Percentiles rank a stretch among this genome's conserved stretches.
These are phyloP conservation scores for Xylaria castorea DNA, from an alignment of 495 filamentous ascomycete genomes.

Conservation along the genomic window DNA sequence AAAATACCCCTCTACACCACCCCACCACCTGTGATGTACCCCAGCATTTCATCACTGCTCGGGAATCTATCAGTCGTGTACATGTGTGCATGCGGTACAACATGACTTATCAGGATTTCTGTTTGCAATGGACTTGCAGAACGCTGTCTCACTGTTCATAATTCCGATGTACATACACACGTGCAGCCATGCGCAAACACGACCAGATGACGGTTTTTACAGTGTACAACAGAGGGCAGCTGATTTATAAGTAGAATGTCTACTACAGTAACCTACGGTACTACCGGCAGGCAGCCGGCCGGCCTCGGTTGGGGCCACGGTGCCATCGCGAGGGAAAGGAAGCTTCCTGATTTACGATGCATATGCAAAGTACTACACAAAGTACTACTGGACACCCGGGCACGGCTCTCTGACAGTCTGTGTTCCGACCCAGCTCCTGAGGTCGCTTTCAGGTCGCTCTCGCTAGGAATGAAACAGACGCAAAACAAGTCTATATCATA, in stretches of 20 bases:
- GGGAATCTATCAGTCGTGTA: not conserved
- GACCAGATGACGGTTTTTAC: not conserved
- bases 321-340: not conserved
- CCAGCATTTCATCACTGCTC: conserved; percentile 10
- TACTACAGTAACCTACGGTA: not conserved
- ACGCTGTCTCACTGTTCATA: not conserved
- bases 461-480: conserved; percentile 1
- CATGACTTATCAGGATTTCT: not conserved
- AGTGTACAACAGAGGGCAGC: not conserved
- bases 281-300: not conserved
- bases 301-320: not conserved
- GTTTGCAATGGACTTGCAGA: not conserved
- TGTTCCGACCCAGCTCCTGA: not conserved
- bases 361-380: not conserved
- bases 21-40: conserved; percentile 7
- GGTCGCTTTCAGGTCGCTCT: not conserved
- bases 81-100: not conserved
- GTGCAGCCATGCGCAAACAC: not conserved
- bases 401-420: not conserved
- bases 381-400: not conserved
- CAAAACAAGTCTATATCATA: not conserved
- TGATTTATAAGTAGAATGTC: not conserved
- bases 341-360: not conserved
- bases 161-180: not conserved
- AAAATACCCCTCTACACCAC: not conserved